A percentile compares a stretch with the other conserved stretches of the same genome.
Conservation (phyloP, 108 stramenopile genomes). For the Nitzschia sp. region DNA sequence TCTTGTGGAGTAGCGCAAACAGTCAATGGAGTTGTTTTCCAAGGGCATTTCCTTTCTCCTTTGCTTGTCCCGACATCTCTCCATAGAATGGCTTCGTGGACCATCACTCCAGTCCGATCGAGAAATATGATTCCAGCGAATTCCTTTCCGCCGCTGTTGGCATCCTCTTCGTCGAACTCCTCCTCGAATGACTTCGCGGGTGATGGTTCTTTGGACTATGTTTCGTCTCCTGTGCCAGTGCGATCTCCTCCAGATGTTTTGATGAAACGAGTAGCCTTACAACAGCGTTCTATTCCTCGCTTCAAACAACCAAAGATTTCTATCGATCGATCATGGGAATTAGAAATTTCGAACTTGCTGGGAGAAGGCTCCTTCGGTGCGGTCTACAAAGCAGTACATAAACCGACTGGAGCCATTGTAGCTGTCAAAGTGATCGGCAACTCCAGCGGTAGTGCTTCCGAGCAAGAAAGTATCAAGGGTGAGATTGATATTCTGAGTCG, state of each 20-base stretch:
- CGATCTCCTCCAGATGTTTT: constrained; percentile 20
- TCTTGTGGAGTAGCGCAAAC: no score
- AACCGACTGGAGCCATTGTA: constrained; percentile 73
- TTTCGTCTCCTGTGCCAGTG: constrained; percentile 7
- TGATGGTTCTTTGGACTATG: background rate
- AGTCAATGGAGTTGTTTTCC: no score
- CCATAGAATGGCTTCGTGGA: no score
- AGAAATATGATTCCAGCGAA: background rate
- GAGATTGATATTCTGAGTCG: constrained; percentile 89
- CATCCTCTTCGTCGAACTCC: background rate
- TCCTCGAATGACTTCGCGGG: background rate
- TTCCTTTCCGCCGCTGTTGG: background rate
- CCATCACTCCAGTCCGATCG: no score
- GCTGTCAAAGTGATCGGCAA: constrained; percentile 92
- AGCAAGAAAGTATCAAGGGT: constrained; percentile 84
- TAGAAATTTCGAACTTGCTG: constrained; percentile 60
- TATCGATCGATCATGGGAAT: constrained; percentile 42
- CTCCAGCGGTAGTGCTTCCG: constrained; percentile 44
- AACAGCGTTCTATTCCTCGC: constrained; percentile 23
- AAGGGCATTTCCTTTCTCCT: no score
- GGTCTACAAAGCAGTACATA: constrained; percentile 86
- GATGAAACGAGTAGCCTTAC: constrained; percentile 24
- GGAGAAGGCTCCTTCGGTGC: constrained; percentile 94
- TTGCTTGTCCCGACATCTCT: no score
- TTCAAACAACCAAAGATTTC: constrained; percentile 14